phyloP scores from a whole-genome alignment of 2,329 filamentous ascomycete species.

The Ceratocystiopsis minuta region DNA sequence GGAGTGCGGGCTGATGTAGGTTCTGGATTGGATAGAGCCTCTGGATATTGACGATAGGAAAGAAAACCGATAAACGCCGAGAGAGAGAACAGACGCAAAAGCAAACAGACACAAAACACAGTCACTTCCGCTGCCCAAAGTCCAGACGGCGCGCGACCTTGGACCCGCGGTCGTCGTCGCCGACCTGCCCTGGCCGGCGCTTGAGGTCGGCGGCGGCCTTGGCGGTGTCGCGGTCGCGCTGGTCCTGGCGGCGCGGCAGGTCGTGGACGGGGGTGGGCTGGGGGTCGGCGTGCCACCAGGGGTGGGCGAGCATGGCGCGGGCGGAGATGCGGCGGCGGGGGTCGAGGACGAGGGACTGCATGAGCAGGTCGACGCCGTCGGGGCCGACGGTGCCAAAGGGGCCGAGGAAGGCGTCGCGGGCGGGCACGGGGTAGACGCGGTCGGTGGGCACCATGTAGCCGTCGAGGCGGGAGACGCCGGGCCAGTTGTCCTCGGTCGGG shows the following conservation, averaged over 20 bases:
- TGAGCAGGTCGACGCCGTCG: conserved; percentile 73
- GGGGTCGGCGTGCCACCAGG: conserved; percentile 74
- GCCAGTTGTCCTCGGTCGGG: conserved; percentile 89
- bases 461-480: conserved; percentile 64
- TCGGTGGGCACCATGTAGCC: conserved; percentile 53
- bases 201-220: conserved; percentile 72
- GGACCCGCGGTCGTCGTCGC: conserved; percentile 45
- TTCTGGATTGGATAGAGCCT: background rate
- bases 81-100: no score
- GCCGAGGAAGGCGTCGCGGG: conserved; percentile 52
- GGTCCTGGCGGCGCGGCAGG: conserved; percentile 58
- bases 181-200: conserved; percentile 52
- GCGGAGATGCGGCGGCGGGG: conserved; percentile 72
- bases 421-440: conserved; percentile 38
- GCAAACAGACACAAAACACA: no score
- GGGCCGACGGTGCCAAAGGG: conserved; percentile 67
- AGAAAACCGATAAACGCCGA: conserved; percentile 3
- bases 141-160: conserved; percentile 73
- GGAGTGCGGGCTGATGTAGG: conserved; percentile 68
- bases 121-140: conserved; percentile 36
- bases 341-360: conserved; percentile 70
- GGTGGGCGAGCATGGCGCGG: conserved; percentile 57
- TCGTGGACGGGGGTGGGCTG: conserved; percentile 67
- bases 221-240: conserved; percentile 22
- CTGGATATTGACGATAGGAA: background rate